Conservation (phyloP, 192 early-diverging fungal species). For the Coemansia sp. region DNA sequence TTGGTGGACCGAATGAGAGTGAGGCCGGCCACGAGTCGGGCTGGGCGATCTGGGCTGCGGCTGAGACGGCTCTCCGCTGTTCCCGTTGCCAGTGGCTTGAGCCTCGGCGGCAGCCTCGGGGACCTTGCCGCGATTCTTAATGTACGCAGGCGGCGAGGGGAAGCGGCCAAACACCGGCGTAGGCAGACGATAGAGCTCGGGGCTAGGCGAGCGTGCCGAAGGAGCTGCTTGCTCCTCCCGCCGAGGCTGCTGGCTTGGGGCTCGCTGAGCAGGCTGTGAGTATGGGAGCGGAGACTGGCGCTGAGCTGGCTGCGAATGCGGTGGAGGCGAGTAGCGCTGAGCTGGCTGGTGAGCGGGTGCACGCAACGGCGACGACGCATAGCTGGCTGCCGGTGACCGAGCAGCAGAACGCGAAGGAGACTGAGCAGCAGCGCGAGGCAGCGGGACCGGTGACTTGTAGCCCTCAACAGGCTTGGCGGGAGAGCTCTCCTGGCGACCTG, state of each 20-base stretch:
- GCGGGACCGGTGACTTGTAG: slow-evolving; percentile 1
- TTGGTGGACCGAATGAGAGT: slow-evolving; percentile 40
- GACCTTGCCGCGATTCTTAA: slow-evolving; percentile 47
- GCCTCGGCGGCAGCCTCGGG: slow-evolving; percentile 3
- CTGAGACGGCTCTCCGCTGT: background rate
- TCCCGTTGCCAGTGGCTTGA: slow-evolving; percentile 9
- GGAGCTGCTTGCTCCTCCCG: slow-evolving; percentile 10
- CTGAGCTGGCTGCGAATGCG: background rate
- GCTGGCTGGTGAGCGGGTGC: slow-evolving; percentile 37
- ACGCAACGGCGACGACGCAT: slow-evolving; percentile 38
- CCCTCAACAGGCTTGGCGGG: slow-evolving; percentile 6
- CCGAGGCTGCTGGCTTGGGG: slow-evolving; percentile 3
- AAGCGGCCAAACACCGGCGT: slow-evolving; percentile 53
- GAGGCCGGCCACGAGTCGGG: slow-evolving; percentile 26
- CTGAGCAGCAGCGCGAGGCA: slow-evolving; percentile 8
- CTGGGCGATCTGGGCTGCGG: slow-evolving; percentile 10
- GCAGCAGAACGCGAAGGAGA: slow-evolving; percentile 23
- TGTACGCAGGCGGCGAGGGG: slow-evolving; percentile 49
- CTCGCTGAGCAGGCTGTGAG: slow-evolving; percentile 3
- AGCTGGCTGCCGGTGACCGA: slow-evolving; percentile 10
- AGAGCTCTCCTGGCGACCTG: slow-evolving; percentile 3
- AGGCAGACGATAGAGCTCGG: slow-evolving; percentile 31
- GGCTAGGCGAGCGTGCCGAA: slow-evolving; percentile 24
- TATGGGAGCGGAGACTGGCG: slow-evolving; percentile 13
- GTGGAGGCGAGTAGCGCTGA: slow-evolving; percentile 17